These are phyloP conservation scores for Beauveria sp. DNA, from an alignment of 2,329 filamentous ascomycete genomes.

Conservation along the genomic window DNA sequence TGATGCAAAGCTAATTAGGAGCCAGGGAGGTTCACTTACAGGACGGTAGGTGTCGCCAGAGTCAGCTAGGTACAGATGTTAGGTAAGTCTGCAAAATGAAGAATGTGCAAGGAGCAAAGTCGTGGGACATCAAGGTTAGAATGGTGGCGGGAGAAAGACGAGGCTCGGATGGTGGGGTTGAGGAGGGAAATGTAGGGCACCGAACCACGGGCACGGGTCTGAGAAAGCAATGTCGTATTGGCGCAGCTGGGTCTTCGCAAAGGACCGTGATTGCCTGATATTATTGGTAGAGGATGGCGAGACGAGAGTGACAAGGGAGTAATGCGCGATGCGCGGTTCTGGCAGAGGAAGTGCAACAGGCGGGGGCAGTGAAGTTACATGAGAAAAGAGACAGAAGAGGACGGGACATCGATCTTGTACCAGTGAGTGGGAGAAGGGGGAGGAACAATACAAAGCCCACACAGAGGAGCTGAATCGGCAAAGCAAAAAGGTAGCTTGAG, in stretches of 20 bases:
- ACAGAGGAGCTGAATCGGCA: neutral
- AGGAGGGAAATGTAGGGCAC: constrained; percentile 1
- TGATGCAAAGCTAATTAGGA: neutral
- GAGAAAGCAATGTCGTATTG: neutral
- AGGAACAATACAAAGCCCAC: neutral
- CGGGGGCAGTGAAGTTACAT: neutral
- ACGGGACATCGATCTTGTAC: constrained; percentile 3
- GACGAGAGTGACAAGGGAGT: neutral
- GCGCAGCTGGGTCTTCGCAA: neutral
- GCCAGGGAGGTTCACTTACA: constrained; percentile 34
- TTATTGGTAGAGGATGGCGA: neutral
- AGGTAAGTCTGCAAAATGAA: constrained; percentile 23
- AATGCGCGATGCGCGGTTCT: neutral
- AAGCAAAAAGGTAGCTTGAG: neutral
- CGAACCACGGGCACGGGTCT: neutral
- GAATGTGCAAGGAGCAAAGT: constrained; percentile 8
- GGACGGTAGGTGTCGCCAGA: constrained; percentile 54
- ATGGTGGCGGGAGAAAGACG: constrained; percentile 14
- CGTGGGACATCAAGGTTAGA: constrained; percentile 16
- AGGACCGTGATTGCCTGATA: neutral
- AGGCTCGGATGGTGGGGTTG: constrained; percentile 10
- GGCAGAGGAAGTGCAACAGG: neutral
- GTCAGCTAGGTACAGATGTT: constrained; percentile 44
- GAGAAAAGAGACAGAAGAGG: neutral
- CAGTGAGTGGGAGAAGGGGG: constrained; percentile 4